These are phyloP conservation scores for Paecilomyces formosus DNA, from an alignment of 2,329 filamentous ascomycete species.

Conservation along the genomic window DNA sequence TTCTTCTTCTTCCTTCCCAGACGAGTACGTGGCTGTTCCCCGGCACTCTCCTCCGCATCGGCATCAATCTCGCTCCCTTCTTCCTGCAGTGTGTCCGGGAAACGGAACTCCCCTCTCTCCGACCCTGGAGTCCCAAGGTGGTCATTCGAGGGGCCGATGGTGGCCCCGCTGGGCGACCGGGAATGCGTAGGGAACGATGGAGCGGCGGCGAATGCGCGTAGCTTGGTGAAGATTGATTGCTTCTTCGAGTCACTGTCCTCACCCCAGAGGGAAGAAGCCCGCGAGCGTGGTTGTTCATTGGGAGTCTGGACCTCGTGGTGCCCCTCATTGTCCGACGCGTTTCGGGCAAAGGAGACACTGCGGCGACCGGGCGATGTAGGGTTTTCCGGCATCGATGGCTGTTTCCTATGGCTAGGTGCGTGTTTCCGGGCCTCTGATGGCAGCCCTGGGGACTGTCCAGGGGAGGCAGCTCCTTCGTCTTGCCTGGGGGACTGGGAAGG, in stretches of 20 bases:
- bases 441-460: slow-evolving; percentile 17
- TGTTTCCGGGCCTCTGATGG: slow-evolving; percentile 15
- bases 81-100: slow-evolving; percentile 49
- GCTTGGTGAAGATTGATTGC: slow-evolving; percentile 66
- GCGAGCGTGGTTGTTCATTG: slow-evolving; percentile 44
- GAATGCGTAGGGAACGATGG: slow-evolving; percentile 43
- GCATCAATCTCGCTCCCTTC: slow-evolving; percentile 65
- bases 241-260: slow-evolving; percentile 58
- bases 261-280: slow-evolving; percentile 57
- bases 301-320: slow-evolving; percentile 15
- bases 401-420: slow-evolving; percentile 14
- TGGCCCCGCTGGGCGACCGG: slow-evolving; percentile 42
- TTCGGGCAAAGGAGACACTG: slow-evolving; percentile 69
- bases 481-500: neutral
- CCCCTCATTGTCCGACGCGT: slow-evolving; percentile 41
- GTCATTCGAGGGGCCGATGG: slow-evolving; percentile 29
- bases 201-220: slow-evolving; percentile 63
- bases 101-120: slow-evolving; percentile 43
- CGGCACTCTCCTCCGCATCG: slow-evolving; percentile 79
- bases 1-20: slow-evolving; percentile 59
- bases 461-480: slow-evolving; percentile 11
- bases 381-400: slow-evolving; percentile 16
- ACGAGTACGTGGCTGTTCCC: slow-evolving; percentile 52
- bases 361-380: slow-evolving; percentile 44
- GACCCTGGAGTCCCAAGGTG: slow-evolving; percentile 39